Conservation (phyloP, 1,139 yeast genomes). For the Magnusiomyces suaveolens region DNA sequence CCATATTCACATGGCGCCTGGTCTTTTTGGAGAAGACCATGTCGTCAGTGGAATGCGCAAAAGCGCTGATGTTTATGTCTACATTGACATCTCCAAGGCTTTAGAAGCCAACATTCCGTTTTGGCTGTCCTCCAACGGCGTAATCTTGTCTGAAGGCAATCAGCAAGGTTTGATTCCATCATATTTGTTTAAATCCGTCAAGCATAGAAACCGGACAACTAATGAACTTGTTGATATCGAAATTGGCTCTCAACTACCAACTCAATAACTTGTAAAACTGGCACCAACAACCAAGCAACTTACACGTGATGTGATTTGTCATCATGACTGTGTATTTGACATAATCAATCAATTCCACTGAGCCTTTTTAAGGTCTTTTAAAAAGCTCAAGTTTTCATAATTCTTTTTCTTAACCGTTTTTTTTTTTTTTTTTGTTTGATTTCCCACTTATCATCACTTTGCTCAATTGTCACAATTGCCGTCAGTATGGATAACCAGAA, state of each 20-base stretch:
- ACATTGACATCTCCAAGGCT: slow-evolving; percentile 46
- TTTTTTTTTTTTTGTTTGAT: too few species aligned
- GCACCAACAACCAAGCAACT: too few species aligned
- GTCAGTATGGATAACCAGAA: not conserved
- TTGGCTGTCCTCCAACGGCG: slow-evolving; percentile 62
- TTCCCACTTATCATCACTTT: not conserved
- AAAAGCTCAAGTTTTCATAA: too few species aligned
- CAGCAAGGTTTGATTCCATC: slow-evolving; percentile 42
- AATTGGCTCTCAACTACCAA: not conserved
- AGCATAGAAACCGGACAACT: not conserved
- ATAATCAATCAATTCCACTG: too few species aligned
- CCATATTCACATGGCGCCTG: slow-evolving; percentile 72
- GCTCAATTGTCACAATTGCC: not conserved
- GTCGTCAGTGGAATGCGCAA: slow-evolving; percentile 66
- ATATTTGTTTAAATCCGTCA: slow-evolving; percentile 34
- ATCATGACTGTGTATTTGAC: too few species aligned
- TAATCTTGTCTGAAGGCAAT: slow-evolving; percentile 59
- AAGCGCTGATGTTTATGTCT: slow-evolving; percentile 52
- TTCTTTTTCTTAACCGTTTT: too few species aligned
- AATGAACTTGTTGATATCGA: slow-evolving; percentile 16
- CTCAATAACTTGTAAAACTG: not conserved
- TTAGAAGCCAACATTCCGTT: slow-evolving; percentile 43
- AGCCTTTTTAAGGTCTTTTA: too few species aligned
- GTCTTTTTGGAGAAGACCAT: slow-evolving; percentile 32
- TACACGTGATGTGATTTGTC: too few species aligned